Evolutionary conservation across 768 basidiomycete genomes (phyloP), one percentile per base, ranked within the genome.

Genomic region (Pulveroboletus sp.): DNA sequence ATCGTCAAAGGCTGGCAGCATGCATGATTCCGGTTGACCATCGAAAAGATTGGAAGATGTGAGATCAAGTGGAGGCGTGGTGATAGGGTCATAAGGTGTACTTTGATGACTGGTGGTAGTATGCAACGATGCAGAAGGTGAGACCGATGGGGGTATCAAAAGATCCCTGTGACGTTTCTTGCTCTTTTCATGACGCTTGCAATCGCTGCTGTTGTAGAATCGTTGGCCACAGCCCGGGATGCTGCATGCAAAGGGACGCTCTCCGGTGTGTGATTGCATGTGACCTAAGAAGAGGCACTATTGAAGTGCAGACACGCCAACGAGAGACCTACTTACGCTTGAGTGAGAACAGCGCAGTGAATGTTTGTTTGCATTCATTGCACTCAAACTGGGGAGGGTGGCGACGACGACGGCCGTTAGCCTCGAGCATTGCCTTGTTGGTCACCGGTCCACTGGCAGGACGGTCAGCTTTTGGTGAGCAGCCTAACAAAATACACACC

Each of bases 151-250:
- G 32, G 35, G n/a, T n/a, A n/a, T 47, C 46, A 29, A 5, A 14
- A 60, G 35, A 19, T 55, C 55, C 40, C 58, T 63, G 20, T 66
- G 65, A 51, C 65, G 65, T 37, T 66, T 69, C 55, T 5, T 55
- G 59, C 68, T 69, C 47, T 52, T 67, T 50, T 67, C 66, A 10
- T 67, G 66, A 40, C 66, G 66, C 36, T 63, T 67, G 47, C 66
- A 69, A 17, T 67, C 66, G 11, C 66, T 69, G 35, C 51, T 65
- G 46, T 67, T 67, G 50, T 39, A 68, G 40, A 67, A 67, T 14
- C 52, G 55, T 33, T 67, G 66, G 0, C 1, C 5, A 45, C 66
- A 67, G 2, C 67, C 67, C 6, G 53, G 40, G 27, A 69, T 41
- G 4, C 31, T 5, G 56, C 66, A 67, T 1, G 1, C 19, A 50